Percentiles rank a stretch among this genome's conserved stretches.
Conservation (phyloP, 148 eudicot species). For the Persicaria tinctoria region DNA sequence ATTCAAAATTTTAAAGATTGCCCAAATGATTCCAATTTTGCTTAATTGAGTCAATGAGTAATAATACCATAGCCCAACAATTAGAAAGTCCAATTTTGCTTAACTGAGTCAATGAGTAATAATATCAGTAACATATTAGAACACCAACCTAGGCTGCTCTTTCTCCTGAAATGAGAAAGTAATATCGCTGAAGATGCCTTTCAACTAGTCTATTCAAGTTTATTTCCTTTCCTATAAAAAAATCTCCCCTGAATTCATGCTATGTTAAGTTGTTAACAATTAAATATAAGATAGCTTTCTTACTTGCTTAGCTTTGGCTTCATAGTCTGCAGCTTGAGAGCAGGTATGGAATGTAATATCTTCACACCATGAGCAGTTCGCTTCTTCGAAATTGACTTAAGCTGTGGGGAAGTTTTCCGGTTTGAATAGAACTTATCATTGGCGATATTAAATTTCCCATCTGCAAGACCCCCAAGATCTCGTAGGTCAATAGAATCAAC, state of each 20-base stretch:
- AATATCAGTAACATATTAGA: not conserved
- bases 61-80: not conserved
- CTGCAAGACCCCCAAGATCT: slow-evolving; percentile 43
- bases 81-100: not conserved
- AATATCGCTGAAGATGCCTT: not conserved
- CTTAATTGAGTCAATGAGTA: not conserved
- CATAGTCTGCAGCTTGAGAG: slow-evolving; percentile 80
- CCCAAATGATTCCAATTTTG: not conserved
- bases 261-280: not conserved
- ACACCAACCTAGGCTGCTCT: not conserved
- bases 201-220: not conserved
- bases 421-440: slow-evolving; percentile 88
- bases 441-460: slow-evolving; percentile 74
- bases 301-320: slow-evolving; percentile 97
- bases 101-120: not conserved
- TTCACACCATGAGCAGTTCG: slow-evolving; percentile 84
- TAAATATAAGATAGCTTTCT: slow-evolving; percentile 2
- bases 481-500: slow-evolving; percentile 47
- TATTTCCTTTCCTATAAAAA: not conserved
- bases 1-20: not conserved
- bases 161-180: not conserved
- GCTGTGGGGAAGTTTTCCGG: slow-evolving; percentile 80
- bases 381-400: slow-evolving; percentile 78
- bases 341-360: slow-evolving; percentile 86
- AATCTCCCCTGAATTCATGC: not conserved